Percentiles rank a stretch among this genome's conserved stretches.
Conservation (phyloP, 768 basidiomycete genomes). For the Kwoniella dejecticola region DNA sequence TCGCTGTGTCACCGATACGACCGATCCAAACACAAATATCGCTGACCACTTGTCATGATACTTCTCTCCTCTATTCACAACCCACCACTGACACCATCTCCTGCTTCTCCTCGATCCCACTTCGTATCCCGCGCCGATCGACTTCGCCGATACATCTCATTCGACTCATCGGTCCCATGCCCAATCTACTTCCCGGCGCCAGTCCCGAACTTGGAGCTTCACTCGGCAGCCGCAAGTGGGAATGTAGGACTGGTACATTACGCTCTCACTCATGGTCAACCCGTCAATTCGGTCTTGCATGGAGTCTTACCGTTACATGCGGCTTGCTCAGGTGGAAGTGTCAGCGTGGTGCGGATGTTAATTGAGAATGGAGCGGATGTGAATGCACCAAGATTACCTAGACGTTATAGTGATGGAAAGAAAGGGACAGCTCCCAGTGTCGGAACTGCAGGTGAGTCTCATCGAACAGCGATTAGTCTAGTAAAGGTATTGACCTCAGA, state of each 20-base stretch:
- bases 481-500: slow-evolving; percentile 12
- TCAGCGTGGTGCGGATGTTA: slow-evolving; percentile 79
- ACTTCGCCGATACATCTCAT: slow-evolving; percentile 7
- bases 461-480: slow-evolving; percentile 8
- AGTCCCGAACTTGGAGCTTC: slow-evolving; percentile 59
- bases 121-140: slow-evolving; percentile 6
- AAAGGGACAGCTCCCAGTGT: slow-evolving; percentile 50
- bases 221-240: slow-evolving; percentile 62
- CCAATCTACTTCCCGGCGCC: slow-evolving; percentile 12
- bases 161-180: slow-evolving; percentile 12
- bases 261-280: slow-evolving; percentile 90
- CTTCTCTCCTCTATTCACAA: slow-evolving; percentile 5
- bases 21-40: too few relatives aligned
- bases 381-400: slow-evolving; percentile 75
- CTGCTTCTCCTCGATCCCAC: slow-evolving; percentile 3
- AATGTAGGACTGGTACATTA: slow-evolving; percentile 65
- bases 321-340: slow-evolving; percentile 86
- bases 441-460: slow-evolving; percentile 53
- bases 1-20: too few relatives aligned
- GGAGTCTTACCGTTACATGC: slow-evolving; percentile 97
- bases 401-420: slow-evolving; percentile 57
- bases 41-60: slow-evolving; percentile 10
- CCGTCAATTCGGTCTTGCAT: slow-evolving; percentile 91
- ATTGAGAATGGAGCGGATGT: slow-evolving; percentile 97
- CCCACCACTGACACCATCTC: slow-evolving; percentile 1